Conservation (phyloP, 2,329 filamentous ascomycete genomes). For the Epichloe hybrida region DNA sequence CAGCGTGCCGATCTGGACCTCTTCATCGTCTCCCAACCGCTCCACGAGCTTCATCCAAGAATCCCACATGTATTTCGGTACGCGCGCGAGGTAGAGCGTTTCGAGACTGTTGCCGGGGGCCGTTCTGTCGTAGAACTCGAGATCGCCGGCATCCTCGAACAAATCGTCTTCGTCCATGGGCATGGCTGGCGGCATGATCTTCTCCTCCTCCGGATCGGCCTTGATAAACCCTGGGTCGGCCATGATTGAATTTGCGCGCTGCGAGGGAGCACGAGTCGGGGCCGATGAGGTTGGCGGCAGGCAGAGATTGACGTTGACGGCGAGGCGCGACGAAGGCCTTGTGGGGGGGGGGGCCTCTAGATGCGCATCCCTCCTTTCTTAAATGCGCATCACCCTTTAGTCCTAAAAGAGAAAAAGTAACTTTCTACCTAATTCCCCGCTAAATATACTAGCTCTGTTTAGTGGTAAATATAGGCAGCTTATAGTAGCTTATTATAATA, state of each 20-base stretch:
- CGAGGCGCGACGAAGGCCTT: no score
- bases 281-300: not conserved
- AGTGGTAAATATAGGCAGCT: no score
- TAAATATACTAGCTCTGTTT: no score
- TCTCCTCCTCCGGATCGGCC: slow-evolving; percentile 32
- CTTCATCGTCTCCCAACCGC: slow-evolving; percentile 63
- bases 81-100: slow-evolving; percentile 56
- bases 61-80: slow-evolving; percentile 71
- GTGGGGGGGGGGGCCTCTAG: no score
- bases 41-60: slow-evolving; percentile 45
- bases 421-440: no score
- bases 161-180: slow-evolving; percentile 51
- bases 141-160: slow-evolving; percentile 46
- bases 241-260: slow-evolving; percentile 12
- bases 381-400: no score
- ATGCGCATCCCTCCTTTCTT: no score
- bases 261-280: not conserved
- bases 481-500: no score
- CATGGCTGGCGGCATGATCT: slow-evolving; percentile 19
- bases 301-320: not conserved
- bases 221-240: slow-evolving; percentile 29
- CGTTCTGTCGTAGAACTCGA: slow-evolving; percentile 39
- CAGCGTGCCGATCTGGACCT: slow-evolving; percentile 70
- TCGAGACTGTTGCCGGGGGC: slow-evolving; percentile 25
- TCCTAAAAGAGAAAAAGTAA: no score